phyloP scores from a whole-genome alignment of 2,329 filamentous ascomycete genomes.

The Cryphonectria radicalis region DNA sequence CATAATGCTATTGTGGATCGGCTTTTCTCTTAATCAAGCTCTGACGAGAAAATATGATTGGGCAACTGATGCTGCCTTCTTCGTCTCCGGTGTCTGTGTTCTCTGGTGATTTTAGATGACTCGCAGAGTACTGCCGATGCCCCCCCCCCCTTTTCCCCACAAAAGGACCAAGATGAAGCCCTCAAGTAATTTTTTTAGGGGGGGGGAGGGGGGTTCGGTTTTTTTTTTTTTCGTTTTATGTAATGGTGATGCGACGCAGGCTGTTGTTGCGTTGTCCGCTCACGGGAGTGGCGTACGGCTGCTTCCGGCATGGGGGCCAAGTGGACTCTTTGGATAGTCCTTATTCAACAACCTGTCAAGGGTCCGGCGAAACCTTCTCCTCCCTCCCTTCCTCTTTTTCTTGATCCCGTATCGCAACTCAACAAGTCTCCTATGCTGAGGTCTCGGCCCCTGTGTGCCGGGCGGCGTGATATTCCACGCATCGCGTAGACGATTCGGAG shows the following conservation, averaged over 20 bases:
- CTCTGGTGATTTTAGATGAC: background rate
- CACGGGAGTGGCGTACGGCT: background rate
- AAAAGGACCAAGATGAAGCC: background rate
- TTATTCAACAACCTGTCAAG: background rate
- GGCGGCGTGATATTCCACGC: background rate
- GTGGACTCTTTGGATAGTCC: background rate
- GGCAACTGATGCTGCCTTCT: background rate
- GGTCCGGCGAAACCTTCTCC: background rate
- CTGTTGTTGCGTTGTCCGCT: background rate
- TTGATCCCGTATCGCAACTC: constrained; percentile 7
- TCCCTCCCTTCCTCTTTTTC: background rate
- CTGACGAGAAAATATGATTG: background rate
- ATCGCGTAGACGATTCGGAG: background rate
- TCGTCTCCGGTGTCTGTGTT: background rate
- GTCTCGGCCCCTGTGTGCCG: background rate
- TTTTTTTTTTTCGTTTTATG: background rate
- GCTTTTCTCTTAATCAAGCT: constrained; percentile 9
- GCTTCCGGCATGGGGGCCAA: constrained; percentile 5
- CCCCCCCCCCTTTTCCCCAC: too few species aligned
- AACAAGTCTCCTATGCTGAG: constrained; percentile 9
- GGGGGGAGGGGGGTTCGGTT: too few species aligned
- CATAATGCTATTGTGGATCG: constrained; percentile 15
- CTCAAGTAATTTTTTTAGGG: background rate
- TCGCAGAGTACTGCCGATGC: background rate
- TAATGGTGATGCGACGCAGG: background rate